Evolutionary conservation across 2,329 filamentous ascomycete species (phyloP).

Genomic region (Didymosphaeria variabile): DNA sequence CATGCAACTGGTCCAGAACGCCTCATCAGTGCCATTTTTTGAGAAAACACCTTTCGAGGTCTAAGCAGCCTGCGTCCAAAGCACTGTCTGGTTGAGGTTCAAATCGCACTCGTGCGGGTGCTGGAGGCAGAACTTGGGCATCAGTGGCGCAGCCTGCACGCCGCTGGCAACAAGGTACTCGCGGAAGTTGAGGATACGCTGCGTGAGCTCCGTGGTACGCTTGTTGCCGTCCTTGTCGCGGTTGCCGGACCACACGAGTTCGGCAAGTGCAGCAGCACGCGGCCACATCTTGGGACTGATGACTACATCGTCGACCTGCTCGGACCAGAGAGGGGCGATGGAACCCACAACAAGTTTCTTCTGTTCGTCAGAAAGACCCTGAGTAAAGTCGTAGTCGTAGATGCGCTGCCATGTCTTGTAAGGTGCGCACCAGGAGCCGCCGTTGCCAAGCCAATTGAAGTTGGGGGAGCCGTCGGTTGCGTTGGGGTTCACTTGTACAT

Average conservation of each 20-base stretch:
- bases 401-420: slow-evolving; percentile 70
- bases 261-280: slow-evolving; percentile 64
- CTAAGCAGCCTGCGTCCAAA: slow-evolving; percentile 17
- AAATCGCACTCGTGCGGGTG: slow-evolving; percentile 67
- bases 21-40: not conserved
- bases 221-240: slow-evolving; percentile 59
- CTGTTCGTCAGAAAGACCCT: slow-evolving; percentile 57
- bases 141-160: slow-evolving; percentile 59
- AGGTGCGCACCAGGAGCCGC: slow-evolving; percentile 66
- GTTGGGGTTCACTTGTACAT: slow-evolving; percentile 63
- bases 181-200: slow-evolving; percentile 67
- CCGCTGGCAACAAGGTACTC: slow-evolving; percentile 67
- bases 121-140: slow-evolving; percentile 67
- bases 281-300: slow-evolving; percentile 65
- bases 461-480: slow-evolving; percentile 49
- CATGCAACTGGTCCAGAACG: slow-evolving; percentile 6
- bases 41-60: not conserved
- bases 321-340: slow-evolving; percentile 62
- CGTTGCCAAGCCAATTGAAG: slow-evolving; percentile 64
- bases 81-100: slow-evolving; percentile 59
- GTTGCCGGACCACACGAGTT: slow-evolving; percentile 66
- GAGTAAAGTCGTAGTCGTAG: slow-evolving; percentile 66
- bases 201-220: slow-evolving; percentile 62
- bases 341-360: slow-evolving; percentile 62
- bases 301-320: slow-evolving; percentile 64